Conservation (phyloP, 805 yeast genomes). For the Priceomyces medius region DNA sequence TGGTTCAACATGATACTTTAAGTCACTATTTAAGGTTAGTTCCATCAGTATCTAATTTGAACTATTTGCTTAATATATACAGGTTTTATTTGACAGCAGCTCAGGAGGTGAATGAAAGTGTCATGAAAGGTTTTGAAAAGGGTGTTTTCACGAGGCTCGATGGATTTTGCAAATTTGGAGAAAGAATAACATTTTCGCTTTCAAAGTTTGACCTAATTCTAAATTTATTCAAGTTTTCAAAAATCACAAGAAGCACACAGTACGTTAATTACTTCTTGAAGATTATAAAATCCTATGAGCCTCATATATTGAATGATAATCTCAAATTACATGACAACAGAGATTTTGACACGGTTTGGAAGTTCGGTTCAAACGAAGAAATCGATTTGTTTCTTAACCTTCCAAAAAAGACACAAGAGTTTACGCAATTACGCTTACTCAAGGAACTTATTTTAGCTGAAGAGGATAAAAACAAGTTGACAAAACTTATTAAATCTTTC, state of each 20-base stretch:
- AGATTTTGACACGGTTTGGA: conserved; percentile 56
- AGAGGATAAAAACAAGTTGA: conserved; percentile 23
- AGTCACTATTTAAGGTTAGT: conserved; percentile 46
- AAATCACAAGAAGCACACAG: conserved; percentile 31
- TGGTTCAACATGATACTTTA: conserved; percentile 73
- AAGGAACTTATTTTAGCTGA: conserved; percentile 41
- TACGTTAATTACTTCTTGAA: conserved; percentile 28
- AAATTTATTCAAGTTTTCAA: conserved; percentile 30
- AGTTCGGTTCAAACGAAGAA: conserved; percentile 42
- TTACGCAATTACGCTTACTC: conserved; percentile 36
- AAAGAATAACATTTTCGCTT: conserved; percentile 50
- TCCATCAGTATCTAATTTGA: conserved; percentile 43
- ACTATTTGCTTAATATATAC: conserved; percentile 32
- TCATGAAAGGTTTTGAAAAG: conserved; percentile 54
- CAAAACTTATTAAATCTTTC: conserved; percentile 21
- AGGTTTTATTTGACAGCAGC: conserved; percentile 56
- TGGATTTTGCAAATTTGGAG: conserved; percentile 63
- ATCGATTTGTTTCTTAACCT: conserved; percentile 16
- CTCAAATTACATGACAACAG: conserved; percentile 51
- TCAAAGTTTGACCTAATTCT: conserved; percentile 38
- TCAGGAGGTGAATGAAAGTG: conserved; percentile 48
- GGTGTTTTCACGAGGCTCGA: conserved; percentile 64
- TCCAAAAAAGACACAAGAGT: conserved; percentile 21
- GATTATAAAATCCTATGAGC: conserved; percentile 13
- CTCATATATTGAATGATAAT: conserved; percentile 2